Base-by-base conservation (phyloP, 192 early-diverging fungal genomes). In the Podochytrium sp. region DNA sequence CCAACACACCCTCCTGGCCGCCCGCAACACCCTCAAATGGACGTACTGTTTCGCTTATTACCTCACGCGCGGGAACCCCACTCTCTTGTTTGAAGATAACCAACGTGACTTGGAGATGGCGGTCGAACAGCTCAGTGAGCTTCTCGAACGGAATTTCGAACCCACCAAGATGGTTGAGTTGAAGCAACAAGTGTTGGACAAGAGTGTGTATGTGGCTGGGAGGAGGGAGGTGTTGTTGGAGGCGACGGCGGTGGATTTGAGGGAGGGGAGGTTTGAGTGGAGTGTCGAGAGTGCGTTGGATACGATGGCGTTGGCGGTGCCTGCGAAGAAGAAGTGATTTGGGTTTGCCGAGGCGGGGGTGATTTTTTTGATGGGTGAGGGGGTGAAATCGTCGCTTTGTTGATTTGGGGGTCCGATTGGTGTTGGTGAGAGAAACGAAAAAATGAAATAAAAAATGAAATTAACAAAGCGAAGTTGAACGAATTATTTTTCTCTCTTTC, bases 51-150 rank as follows among this genome's bases (percentile, higher is more conserved):
- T 99, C 78, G 98, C 96, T 0, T 99, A 93, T 82, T 99, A 97
- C 73, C 88, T 99, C 76, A 75, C 79, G 14, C 83, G 90, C 37
- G 87, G 89, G 73, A 98, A 98, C 83, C 82, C 91, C 76, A 96
- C 95, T 18, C 91, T 85, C 12, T 79, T 99, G 33, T 99, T 98
- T 82, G 96, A 98, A 79, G 93, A 98, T 79, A 98, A 99, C 82
- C 98, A 99, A 86, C 86, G 92, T 3, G 96, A 98, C 73, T 79
- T 99, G n/a, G 96, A 99, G 78, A 94, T 98, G 89, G 96, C 96
- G 20, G 95, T 95, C 16, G 98, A 99, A 83, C 87, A 92, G 50
- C 85, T 99, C 55, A 93, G 92, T 40, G 95, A 93, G 77, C 78
- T 98, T 49, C 79, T 98, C 30, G 98, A 99, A 84, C 90, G 91